phyloP scores from a whole-genome alignment of 306 rosid species.

The Alnus glutinosa region DNA sequence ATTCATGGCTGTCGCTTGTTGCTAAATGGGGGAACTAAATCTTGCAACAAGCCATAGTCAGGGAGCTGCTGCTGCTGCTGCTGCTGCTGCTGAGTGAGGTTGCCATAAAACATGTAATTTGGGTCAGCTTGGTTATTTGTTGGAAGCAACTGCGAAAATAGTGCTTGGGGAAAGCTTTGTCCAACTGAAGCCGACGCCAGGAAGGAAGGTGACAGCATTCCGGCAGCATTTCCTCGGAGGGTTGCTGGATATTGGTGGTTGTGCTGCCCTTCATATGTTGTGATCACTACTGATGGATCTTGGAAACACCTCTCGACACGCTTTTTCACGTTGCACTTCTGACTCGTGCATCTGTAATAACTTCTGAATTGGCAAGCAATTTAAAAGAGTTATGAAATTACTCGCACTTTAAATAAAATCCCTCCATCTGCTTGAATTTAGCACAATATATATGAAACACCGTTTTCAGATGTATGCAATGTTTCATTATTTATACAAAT shows the following conservation, averaged over 20 bases:
- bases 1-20: constrained; percentile 47
- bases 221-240: constrained; percentile 60
- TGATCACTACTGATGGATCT: constrained; percentile 71
- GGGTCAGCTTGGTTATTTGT: constrained; percentile 37
- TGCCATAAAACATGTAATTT: constrained; percentile 42
- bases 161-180: constrained; percentile 51
- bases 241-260: constrained; percentile 85
- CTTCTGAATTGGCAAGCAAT: constrained; percentile 46
- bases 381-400: neutral
- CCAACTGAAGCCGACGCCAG: constrained; percentile 40
- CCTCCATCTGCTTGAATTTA: neutral
- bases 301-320: constrained; percentile 83
- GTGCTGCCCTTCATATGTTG: constrained; percentile 92
- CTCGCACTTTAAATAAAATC: too few relatives aligned
- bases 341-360: constrained; percentile 86
- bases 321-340: constrained; percentile 76
- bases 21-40: constrained; percentile 54
- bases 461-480: too few relatives aligned
- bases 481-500: too few relatives aligned
- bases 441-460: neutral
- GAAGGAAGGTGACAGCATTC: constrained; percentile 51
- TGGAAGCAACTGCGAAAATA: constrained; percentile 69
- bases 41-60: constrained; percentile 69
- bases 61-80: constrained; percentile 47
- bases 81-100: constrained; percentile 23